A percentile compares a stretch with the other conserved stretches of the same genome.
Conservation (phyloP, 2,329 filamentous ascomycete species). For the Talaromyces rugulosus region DNA sequence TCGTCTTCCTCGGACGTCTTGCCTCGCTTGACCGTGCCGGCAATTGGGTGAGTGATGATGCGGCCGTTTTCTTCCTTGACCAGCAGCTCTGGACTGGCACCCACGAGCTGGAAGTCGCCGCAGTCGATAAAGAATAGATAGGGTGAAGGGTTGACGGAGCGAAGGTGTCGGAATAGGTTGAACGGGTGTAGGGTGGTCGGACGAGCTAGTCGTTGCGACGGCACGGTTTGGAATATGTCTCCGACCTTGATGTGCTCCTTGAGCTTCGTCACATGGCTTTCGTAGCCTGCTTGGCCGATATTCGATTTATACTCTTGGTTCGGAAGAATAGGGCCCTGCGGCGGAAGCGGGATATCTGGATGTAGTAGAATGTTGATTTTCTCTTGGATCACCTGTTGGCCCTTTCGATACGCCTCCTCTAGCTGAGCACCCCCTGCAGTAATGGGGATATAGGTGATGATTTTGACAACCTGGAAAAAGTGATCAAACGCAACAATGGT, state of each 20-base stretch:
- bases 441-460: slow-evolving; percentile 84
- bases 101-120: slow-evolving; percentile 87
- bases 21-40: slow-evolving; percentile 88
- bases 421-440: slow-evolving; percentile 57
- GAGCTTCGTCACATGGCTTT: slow-evolving; percentile 76
- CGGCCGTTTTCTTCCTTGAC: slow-evolving; percentile 84
- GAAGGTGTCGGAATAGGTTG: slow-evolving; percentile 94
- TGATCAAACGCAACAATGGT: slow-evolving; percentile 93
- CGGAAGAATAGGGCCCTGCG: slow-evolving; percentile 67
- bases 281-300: slow-evolving; percentile 83
- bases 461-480: slow-evolving; percentile 87
- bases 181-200: slow-evolving; percentile 91
- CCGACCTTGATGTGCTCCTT: slow-evolving; percentile 89
- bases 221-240: slow-evolving; percentile 97
- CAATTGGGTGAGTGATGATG: slow-evolving; percentile 95
- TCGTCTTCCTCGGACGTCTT: slow-evolving; percentile 77
- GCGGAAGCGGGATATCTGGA: slow-evolving; percentile 71
- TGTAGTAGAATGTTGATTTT: slow-evolving; percentile 69
- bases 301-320: slow-evolving; percentile 85
- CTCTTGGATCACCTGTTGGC: slow-evolving; percentile 59
- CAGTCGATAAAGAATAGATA: slow-evolving; percentile 97
- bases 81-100: slow-evolving; percentile 88
- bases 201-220: slow-evolving; percentile 85
- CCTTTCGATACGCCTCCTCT: slow-evolving; percentile 65
- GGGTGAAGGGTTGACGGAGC: slow-evolving; percentile 95